phyloP scores from a whole-genome alignment of 768 basidiomycete species.

The Collybia sordida region DNA sequence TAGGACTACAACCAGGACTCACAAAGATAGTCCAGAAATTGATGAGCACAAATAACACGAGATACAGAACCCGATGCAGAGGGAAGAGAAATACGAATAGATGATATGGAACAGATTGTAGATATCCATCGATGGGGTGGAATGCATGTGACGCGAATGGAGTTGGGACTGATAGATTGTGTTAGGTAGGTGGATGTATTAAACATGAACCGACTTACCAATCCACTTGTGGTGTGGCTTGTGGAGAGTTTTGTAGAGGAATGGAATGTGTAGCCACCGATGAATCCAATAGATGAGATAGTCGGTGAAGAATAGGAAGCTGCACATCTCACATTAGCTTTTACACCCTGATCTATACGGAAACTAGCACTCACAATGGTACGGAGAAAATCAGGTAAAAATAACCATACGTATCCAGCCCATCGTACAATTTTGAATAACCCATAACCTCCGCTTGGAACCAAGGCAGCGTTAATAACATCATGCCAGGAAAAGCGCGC shows the following conservation, averaged over 20 bases:
- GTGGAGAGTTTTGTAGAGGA: slow-evolving; percentile 87
- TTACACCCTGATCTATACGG: not conserved
- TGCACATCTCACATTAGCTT: slow-evolving; percentile 18
- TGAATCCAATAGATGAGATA: slow-evolving; percentile 98
- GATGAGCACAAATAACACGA: slow-evolving; percentile 85
- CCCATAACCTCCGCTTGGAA: slow-evolving; percentile 93
- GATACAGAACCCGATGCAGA: slow-evolving; percentile 80
- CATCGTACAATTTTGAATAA: slow-evolving; percentile 74
- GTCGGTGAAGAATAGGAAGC: slow-evolving; percentile 88
- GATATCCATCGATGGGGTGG: slow-evolving; percentile 93
- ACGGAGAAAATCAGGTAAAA: slow-evolving; percentile 66
- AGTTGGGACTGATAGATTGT: slow-evolving; percentile 74
- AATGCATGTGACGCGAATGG: slow-evolving; percentile 98
- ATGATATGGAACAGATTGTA: slow-evolving; percentile 95
- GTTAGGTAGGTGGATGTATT: not conserved
- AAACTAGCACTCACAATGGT: slow-evolving; percentile 51
- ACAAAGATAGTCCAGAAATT: slow-evolving; percentile 95
- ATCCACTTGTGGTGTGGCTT: slow-evolving; percentile 99
- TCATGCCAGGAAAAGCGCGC: slow-evolving; percentile 81
- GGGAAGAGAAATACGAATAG: slow-evolving; percentile 90
- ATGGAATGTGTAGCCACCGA: slow-evolving; percentile 80
- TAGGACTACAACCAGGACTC: slow-evolving; percentile 23
- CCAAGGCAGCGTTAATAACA: slow-evolving; percentile 85
- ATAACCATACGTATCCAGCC: slow-evolving; percentile 79
- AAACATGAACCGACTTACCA: slow-evolving; percentile 51